These are phyloP conservation scores for Pichia rugopelliculosa DNA, from an alignment of 805 yeast genomes.

Conservation along the genomic window DNA sequence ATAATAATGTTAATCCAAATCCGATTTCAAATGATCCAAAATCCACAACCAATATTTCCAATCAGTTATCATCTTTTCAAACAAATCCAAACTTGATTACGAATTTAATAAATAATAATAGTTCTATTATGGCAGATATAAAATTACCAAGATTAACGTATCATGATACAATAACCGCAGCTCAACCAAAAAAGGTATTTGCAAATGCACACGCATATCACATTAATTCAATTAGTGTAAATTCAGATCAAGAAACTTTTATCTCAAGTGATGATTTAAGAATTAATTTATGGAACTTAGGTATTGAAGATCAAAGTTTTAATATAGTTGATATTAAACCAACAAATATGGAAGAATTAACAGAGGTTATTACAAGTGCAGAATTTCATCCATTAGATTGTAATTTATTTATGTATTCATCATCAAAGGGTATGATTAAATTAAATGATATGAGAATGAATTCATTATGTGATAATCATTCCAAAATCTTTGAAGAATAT, in stretches of 20 bases:
- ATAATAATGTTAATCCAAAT: constrained; percentile 23
- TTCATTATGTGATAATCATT: constrained; percentile 86
- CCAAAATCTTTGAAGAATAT: constrained; percentile 85
- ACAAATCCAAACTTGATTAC: constrained; percentile 18
- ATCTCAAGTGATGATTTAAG: constrained; percentile 90
- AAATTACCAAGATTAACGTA: constrained; percentile 83
- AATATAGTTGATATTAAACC: constrained; percentile 98
- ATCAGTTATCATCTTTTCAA: constrained; percentile 23
- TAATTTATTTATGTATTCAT: constrained; percentile 89
- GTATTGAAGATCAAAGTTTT: constrained; percentile 89
- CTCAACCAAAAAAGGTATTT: constrained; percentile 85
- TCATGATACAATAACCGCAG: constrained; percentile 92
- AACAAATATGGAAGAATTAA: constrained; percentile 95
- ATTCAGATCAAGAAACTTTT: constrained; percentile 94
- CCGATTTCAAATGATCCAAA: neutral
- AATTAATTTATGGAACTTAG: constrained; percentile 91
- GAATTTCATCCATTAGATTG: constrained; percentile 93
- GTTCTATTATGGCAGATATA: constrained; percentile 32
- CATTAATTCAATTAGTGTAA: constrained; percentile 89
- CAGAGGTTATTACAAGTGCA: constrained; percentile 95
- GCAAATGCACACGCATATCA: constrained; percentile 98
- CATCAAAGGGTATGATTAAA: constrained; percentile 92
- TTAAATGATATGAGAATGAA: constrained; percentile 94
- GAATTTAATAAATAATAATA: constrained; percentile 2
- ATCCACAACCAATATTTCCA: constrained; percentile 13